Conservation (phyloP, 73 alveolate genomes). For the Paramecium primaurelia region DNA sequence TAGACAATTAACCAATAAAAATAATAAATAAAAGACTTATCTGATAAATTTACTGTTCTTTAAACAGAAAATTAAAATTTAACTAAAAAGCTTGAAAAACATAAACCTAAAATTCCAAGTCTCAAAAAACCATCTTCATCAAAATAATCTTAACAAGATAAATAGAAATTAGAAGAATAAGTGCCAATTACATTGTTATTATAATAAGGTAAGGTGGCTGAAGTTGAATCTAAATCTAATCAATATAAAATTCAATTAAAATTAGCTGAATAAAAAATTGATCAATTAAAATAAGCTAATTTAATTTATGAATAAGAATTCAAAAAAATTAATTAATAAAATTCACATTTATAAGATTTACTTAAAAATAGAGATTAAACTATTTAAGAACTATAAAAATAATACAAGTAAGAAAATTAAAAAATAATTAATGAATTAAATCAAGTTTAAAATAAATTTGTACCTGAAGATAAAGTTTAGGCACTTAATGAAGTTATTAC, state of each 20-base stretch:
- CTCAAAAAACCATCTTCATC: background rate
- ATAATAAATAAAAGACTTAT: background rate
- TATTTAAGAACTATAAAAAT: background rate
- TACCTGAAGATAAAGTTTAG: constrained; percentile 42
- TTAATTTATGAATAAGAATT: background rate
- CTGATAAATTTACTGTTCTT: background rate
- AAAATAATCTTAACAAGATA: background rate
- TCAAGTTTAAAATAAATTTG: constrained; percentile 42
- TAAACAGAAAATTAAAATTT: background rate
- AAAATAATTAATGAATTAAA: constrained; percentile 20
- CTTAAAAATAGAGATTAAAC: background rate
- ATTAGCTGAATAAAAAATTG: background rate
- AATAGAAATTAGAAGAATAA: background rate
- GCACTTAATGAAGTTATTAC: background rate
- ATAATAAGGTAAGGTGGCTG: background rate
- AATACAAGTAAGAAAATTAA: constrained; percentile 19
- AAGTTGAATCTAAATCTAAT: background rate
- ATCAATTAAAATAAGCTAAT: background rate
- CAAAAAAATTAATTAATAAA: background rate
- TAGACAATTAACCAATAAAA: background rate
- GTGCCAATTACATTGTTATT: background rate
- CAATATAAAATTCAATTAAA: background rate
- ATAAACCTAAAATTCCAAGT: constrained; percentile 28
- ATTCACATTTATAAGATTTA: background rate
- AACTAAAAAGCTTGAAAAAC: background rate